Conservation (phyloP, 805 yeast genomes). For the Ogataea sp. region DNA sequence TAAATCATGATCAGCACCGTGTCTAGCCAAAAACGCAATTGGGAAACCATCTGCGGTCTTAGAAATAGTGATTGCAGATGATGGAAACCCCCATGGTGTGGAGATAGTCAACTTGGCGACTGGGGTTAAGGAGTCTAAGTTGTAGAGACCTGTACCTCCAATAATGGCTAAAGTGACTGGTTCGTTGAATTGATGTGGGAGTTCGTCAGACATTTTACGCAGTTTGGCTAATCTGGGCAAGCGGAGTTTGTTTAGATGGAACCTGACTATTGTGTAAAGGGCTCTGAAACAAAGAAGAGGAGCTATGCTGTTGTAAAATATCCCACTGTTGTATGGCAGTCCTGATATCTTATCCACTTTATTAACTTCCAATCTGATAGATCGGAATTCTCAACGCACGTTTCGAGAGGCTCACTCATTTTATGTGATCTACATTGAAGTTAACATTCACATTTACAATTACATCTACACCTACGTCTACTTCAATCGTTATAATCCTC, state of each 20-base stretch:
- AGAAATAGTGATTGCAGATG: constrained; percentile 90
- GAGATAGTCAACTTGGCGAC: constrained; percentile 75
- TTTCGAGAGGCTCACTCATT: no score
- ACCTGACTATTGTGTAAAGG: background rate
- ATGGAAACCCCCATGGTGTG: constrained; percentile 98
- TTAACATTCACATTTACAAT: no score
- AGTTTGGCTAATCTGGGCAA: background rate
- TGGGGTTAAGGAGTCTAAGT: constrained; percentile 71
- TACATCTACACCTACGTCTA: no score
- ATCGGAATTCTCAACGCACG: no score
- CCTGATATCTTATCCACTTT: no score
- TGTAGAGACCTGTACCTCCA: constrained; percentile 98
- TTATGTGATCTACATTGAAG: no score
- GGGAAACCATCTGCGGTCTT: constrained; percentile 68
- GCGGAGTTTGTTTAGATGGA: background rate
- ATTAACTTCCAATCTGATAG: no score
- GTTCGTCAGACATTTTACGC: background rate
- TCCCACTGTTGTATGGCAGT: no score
- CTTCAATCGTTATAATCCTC: no score
- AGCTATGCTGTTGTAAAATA: no score
- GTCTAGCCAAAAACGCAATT: constrained; percentile 92
- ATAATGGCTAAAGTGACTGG: constrained; percentile 81
- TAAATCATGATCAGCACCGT: constrained; percentile 82
- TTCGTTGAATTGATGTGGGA: constrained; percentile 48
- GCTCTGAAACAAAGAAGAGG: no score